Evolutionary conservation across 345 rosid species (phyloP).

Genomic region (Citrus australasica): DNA sequence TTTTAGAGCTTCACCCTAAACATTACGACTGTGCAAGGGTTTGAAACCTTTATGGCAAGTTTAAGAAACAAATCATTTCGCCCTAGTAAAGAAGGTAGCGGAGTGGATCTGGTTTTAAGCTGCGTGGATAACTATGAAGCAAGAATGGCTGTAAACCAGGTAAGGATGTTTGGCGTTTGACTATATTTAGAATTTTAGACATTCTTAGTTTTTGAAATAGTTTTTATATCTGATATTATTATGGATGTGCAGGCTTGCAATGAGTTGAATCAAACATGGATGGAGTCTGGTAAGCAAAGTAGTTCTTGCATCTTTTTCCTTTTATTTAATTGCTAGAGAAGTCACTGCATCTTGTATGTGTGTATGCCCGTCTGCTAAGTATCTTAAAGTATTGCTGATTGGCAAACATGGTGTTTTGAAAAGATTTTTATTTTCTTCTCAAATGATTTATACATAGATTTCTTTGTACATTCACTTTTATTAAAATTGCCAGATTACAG

Average conservation of each 20-base stretch:
- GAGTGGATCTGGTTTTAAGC: constrained; percentile 94
- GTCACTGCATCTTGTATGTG: neutral
- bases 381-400: neutral
- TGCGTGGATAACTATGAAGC: constrained; percentile 98
- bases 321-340: neutral
- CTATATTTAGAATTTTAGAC: neutral
- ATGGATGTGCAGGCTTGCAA: constrained; percentile 75
- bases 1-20: constrained; percentile 84
- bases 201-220: neutral
- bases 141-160: constrained; percentile 98
- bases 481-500: neutral
- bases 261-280: constrained; percentile 90
- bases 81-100: constrained; percentile 70
- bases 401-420: neutral
- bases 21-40: constrained; percentile 92
- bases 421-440: neutral
- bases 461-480: neutral
- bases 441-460: neutral
- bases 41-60: constrained; percentile 82
- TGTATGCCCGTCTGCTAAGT: too few relatives aligned
- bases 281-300: constrained; percentile 79
- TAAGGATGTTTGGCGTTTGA: constrained; percentile 18
- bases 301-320: neutral
- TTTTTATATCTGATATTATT: constrained; percentile 7
- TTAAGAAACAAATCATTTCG: constrained; percentile 58